A percentile compares a stretch with the other conserved stretches of the same genome.
Evolutionary conservation across 805 yeast species (phyloP).

Genomic region (Yarrowia divulgata): DNA sequence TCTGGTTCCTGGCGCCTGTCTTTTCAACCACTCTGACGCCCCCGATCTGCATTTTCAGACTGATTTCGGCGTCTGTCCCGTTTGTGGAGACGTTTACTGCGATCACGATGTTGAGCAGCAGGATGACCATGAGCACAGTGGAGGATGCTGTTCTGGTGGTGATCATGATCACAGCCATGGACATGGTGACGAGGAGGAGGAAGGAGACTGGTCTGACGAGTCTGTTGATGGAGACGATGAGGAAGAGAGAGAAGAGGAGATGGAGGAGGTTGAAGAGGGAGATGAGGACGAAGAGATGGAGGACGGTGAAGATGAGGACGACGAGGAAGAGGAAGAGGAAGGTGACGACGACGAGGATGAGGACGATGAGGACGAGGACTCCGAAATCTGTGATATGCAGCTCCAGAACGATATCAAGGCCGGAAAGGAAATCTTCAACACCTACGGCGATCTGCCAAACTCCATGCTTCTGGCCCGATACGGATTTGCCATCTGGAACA

Average conservation of each 20-base stretch:
- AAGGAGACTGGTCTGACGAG: conserved; percentile 6
- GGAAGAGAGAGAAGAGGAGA: conserved; percentile 42
- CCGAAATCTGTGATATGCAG: conserved; percentile 71
- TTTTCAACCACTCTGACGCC: conserved; percentile 74
- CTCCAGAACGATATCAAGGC: conserved; percentile 53
- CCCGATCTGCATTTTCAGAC: conserved; percentile 76
- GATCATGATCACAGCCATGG: conserved; percentile 43
- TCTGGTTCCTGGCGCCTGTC: conserved; percentile 89
- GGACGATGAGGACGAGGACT: conserved; percentile 45
- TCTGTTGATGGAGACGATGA: not conserved
- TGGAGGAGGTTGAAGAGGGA: conserved; percentile 43
- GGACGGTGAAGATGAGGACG: conserved; percentile 46
- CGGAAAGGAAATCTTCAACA: conserved; percentile 75
- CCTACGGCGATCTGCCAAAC: conserved; percentile 79
- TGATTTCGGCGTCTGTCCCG: conserved; percentile 58
- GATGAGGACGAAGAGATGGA: conserved; percentile 39
- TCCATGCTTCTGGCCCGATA: conserved; percentile 73
- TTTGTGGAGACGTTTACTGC: conserved; percentile 59
- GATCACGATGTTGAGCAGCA: conserved; percentile 50
- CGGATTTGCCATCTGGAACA: conserved; percentile 71
- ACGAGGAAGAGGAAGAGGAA: conserved; percentile 46
- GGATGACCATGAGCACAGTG: conserved; percentile 32
- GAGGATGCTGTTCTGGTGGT: conserved; percentile 41
- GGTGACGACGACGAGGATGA: conserved; percentile 47
- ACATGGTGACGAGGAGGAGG: conserved; percentile 35